phyloP scores from a whole-genome alignment of 1,284 basidiomycete species.

The Ustilago loliicola region DNA sequence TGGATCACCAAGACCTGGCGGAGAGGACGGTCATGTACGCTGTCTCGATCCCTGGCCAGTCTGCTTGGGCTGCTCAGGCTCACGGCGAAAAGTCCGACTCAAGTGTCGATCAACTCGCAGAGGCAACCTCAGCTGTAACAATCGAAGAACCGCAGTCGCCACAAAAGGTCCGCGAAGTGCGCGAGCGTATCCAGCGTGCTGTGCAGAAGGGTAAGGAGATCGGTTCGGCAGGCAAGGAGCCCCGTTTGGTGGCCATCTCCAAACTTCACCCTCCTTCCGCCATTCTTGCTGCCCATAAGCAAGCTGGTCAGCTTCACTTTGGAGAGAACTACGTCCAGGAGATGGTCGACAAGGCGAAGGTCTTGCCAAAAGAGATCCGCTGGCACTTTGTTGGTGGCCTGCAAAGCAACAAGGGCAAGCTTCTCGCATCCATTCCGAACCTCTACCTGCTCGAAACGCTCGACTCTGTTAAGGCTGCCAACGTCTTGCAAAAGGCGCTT shows the following conservation, averaged over 20 bases:
- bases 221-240: constrained; percentile 51
- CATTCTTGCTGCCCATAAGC: constrained; percentile 76
- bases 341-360: constrained; percentile 79
- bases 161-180: constrained; percentile 39
- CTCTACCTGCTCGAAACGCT: constrained; percentile 90
- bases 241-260: constrained; percentile 86
- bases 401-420: constrained; percentile 95
- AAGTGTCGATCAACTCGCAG: constrained; percentile 12
- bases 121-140: constrained; percentile 21
- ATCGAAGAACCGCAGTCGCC: constrained; percentile 33
- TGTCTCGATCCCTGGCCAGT: constrained; percentile 68
- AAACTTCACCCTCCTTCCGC: constrained; percentile 93
- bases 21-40: constrained; percentile 69
- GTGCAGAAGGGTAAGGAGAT: constrained; percentile 43
- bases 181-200: constrained; percentile 45
- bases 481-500: constrained; percentile 83
- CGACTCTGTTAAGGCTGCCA: constrained; percentile 86
- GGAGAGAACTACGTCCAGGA: constrained; percentile 99
- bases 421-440: constrained; percentile 88
- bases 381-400: constrained; percentile 98
- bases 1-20: constrained; percentile 62
- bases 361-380: constrained; percentile 71
- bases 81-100: constrained; percentile 21
- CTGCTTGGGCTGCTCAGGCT: constrained; percentile 57
- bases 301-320: constrained; percentile 84